These are phyloP conservation scores for Candida freyschussii DNA, from an alignment of 1,139 yeast species.

Conservation along the genomic window DNA sequence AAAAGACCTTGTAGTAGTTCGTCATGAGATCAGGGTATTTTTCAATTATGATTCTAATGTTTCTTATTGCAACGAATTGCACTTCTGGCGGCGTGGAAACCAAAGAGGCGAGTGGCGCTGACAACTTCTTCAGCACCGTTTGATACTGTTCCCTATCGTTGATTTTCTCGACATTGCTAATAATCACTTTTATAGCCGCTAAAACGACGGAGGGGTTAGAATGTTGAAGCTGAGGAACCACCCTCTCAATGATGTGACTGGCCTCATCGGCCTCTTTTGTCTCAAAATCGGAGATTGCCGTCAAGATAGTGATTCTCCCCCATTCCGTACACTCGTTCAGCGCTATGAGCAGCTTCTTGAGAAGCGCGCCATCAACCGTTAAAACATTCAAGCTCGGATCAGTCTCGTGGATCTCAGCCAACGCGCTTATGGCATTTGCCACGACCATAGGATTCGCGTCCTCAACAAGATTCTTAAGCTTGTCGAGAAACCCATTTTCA, in stretches of 20 bases:
- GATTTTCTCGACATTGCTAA: conserved; percentile 62
- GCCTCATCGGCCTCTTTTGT: conserved; percentile 60
- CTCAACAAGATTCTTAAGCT: conserved; percentile 62
- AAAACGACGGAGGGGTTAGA: conserved; percentile 95
- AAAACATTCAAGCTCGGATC: conserved; percentile 47
- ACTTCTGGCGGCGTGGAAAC: conserved; percentile 89
- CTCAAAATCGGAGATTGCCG: conserved; percentile 72
- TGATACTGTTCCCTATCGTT: conserved; percentile 36
- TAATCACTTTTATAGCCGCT: conserved; percentile 76
- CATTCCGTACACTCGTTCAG: conserved; percentile 97
- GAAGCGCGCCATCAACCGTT: conserved; percentile 36
- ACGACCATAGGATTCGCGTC: conserved; percentile 97
- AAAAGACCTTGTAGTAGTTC: conserved; percentile 83
- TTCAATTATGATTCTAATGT: conserved; percentile 84
- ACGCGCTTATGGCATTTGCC: conserved; percentile 85
- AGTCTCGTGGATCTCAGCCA: conserved; percentile 75
- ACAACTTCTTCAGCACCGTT: conserved; percentile 59
- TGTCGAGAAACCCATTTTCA: conserved; percentile 80
- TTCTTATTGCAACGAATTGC: conserved; percentile 90
- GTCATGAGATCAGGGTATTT: conserved; percentile 78
- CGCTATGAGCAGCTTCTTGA: conserved; percentile 69
- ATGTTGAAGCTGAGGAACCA: conserved; percentile 94
- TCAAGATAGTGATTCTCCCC: conserved; percentile 91
- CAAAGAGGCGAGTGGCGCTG: conserved; percentile 90
- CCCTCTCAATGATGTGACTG: conserved; percentile 82